Evolutionary conservation across 2,329 filamentous ascomycete genomes (phyloP), one percentile per base, ranked within the genome.

Genomic region (Phialocephala subalpina): DNA sequence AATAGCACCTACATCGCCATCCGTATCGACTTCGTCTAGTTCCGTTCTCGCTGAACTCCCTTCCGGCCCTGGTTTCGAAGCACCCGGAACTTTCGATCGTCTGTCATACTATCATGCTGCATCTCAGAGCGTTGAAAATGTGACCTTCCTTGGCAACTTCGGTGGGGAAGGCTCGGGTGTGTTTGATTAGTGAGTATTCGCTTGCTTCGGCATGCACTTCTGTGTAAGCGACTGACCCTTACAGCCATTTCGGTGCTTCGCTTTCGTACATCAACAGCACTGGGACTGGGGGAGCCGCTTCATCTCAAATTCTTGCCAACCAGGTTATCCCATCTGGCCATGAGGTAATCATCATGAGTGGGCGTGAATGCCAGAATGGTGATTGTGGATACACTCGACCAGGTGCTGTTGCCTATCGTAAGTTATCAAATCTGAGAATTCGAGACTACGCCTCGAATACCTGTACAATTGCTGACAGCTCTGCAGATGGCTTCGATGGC

Each of bases 401-500:
- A 20, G 81, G 82, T 9, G 78, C 81, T 42, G 81, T 83, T 45
- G 82, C 84, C 40, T 81, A 86, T 72, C 82, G 82, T 84, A 76
- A 72, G 79, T 75, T 59, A 35, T 12, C 16, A 29, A 16, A 22
- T 58, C 14, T 3, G 36, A 18, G 29, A 33, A 35, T 12, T 20
- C 4, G 29, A 33, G 29, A 33, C 29, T 33, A 5, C 4, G 29
- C 9, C 4, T 33, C 29, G 29, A 33, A 33, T 33, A 33, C 29
- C 29, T 9, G 29, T 25, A 22, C n/a, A 49, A 22, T 6, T 49
- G 20, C 45, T 49, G 20, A 49, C 3, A n/a, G 1, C 22, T 22
- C 45, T 22, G 2, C 22, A 49, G 45, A 92, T 79, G 92, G 91
- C 67, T 94, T 92, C 79, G 84, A 80, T 45, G 91, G 91, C 58